Percentiles rank a stretch among this genome's conserved stretches.
Conservation (phyloP, 306 rosid genomes). For the Trichosanthes cucumerina region DNA sequence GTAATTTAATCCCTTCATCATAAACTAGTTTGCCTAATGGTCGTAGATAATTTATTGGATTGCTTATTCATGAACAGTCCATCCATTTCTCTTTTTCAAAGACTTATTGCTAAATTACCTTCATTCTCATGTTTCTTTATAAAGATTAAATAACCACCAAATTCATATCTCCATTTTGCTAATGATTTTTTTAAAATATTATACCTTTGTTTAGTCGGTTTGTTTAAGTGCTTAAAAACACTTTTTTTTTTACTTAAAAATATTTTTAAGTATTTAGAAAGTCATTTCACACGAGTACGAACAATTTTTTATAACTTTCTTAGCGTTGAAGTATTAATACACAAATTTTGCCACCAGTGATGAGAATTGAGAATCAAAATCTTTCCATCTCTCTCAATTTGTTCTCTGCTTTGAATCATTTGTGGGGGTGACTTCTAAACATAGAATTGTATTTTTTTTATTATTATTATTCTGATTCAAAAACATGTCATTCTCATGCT, state of each 20-base stretch:
- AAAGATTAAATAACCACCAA: background rate
- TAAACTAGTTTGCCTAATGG: background rate
- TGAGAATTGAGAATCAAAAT: background rate
- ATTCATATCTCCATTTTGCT: background rate
- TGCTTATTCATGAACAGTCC: background rate
- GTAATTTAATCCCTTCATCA: background rate
- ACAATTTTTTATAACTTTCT: background rate
- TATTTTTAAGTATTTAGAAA: no score
- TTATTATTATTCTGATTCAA: background rate
- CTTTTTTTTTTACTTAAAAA: no score
- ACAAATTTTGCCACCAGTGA: background rate
- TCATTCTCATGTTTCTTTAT: background rate
- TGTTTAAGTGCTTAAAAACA: no score
- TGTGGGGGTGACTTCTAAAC: background rate
- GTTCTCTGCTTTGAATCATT: background rate
- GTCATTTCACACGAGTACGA: no score
- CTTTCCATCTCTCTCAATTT: background rate
- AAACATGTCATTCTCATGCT: background rate
- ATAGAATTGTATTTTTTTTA: background rate
- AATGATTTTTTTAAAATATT: background rate
- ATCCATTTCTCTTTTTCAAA: background rate
- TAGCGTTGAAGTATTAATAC: background rate
- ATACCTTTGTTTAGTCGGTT: no score
- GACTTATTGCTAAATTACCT: background rate
- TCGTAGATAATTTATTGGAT: background rate